These are phyloP conservation scores for Myxozyma nipponensis DNA, from an alignment of 805 yeast species.

Conservation along the genomic window DNA sequence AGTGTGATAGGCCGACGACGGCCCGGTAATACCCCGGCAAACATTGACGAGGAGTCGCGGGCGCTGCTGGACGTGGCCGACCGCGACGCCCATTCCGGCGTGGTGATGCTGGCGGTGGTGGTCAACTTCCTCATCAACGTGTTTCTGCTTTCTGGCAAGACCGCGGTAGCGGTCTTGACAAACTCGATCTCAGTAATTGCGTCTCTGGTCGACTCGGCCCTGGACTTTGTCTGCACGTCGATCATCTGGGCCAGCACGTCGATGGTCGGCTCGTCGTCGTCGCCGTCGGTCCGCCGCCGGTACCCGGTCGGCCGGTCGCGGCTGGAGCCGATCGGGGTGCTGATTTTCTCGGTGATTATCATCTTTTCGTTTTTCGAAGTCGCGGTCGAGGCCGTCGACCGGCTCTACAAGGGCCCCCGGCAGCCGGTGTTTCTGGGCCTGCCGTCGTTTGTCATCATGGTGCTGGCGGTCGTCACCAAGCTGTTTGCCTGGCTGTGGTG, in stretches of 20 bases:
- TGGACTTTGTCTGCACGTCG: constrained; percentile 68
- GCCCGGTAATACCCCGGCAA: constrained; percentile 50
- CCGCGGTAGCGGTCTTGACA: constrained; percentile 56
- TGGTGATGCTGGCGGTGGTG: constrained; percentile 57
- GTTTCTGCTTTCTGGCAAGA: constrained; percentile 45
- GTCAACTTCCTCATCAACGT: constrained; percentile 61
- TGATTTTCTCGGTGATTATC: constrained; percentile 66
- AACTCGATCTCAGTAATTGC: constrained; percentile 71
- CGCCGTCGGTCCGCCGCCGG: background rate
- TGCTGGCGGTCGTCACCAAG: constrained; percentile 57
- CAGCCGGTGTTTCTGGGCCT: constrained; percentile 45
- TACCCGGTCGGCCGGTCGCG: constrained; percentile 38
- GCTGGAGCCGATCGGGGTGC: constrained; percentile 71
- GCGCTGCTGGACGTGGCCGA: constrained; percentile 46
- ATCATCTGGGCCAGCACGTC: constrained; percentile 48
- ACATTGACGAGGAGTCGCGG: constrained; percentile 57
- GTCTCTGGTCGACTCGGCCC: constrained; percentile 67
- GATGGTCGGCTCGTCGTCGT: constrained; percentile 12
- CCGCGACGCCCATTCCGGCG: constrained; percentile 43
- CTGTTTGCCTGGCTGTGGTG: constrained; percentile 64
- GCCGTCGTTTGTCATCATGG: constrained; percentile 57
- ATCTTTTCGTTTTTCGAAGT: constrained; percentile 69
- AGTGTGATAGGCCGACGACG: constrained; percentile 29
- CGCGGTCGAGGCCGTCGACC: constrained; percentile 51
- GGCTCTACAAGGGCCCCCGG: constrained; percentile 22